Base-by-base conservation (phyloP, 192 early-diverging fungal genomes). In the Backusella mclennaniae region DNA sequence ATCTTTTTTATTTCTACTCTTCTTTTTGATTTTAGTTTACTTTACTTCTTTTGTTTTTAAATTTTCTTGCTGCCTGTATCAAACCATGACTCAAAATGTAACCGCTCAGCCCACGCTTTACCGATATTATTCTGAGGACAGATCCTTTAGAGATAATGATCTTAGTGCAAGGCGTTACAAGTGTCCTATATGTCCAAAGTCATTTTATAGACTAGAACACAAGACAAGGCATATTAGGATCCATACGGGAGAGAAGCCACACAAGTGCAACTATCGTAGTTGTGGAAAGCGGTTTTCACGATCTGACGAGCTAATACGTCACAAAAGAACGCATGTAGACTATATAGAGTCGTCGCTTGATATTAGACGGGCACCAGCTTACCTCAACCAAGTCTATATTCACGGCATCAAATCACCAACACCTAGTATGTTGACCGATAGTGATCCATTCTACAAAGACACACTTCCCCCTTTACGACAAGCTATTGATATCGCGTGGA, bases 171-270 rank as follows among this genome's bases (percentile, higher is more conserved):
- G 93, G 71, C 92, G 91, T 7, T 91, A 93, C 84, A 85, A 90
- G 67, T 94, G 93, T 78, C 87, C 88, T 8, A 88, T 91, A 79
- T 94, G 93, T 79, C 77, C 86, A 66, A 92, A 89, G 83, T 86
- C 88, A n/a, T 94, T 94, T 84, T 89, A 87, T 56, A 89, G 93
- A 36, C 84, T 92, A 21, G 93, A 93, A 82, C 93, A 94, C 79
- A 89, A 91, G 77, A 94, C 90, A 6, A 87, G 92, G 26, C 95
- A 96, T 74, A 90, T 93, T 73, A 89, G 92, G 75, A 94, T 91
- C 8, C 95, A 96, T 80, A 96, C 95, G 4, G 95, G 95, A 69
- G 95, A 96, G 84, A 91, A 91, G 69, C 95, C 95, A 7, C 91
- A 94, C 76, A 84, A 84, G 36, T 96, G 95, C 79, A 88, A 89